These are phyloP conservation scores for Calonectria multiphialidica DNA, from an alignment of 2,329 filamentous ascomycete genomes.

Conservation along the genomic window DNA sequence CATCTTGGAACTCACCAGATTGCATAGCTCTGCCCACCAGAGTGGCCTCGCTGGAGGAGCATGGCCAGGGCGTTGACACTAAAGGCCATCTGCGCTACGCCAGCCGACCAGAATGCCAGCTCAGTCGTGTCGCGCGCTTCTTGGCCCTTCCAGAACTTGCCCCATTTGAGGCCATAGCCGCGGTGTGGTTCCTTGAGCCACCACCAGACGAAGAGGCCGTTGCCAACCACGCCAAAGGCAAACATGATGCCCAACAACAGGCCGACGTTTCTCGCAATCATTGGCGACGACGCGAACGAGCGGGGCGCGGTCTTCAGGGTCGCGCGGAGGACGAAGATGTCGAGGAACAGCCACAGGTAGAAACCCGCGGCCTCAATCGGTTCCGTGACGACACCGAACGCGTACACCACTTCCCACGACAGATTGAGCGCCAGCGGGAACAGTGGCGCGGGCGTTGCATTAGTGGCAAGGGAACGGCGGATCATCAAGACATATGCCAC, in stretches of 20 bases:
- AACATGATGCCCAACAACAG: constrained; percentile 51
- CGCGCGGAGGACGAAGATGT: constrained; percentile 60
- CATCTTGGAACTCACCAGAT: constrained; percentile 59
- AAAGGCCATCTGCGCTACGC: constrained; percentile 55
- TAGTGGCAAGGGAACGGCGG: constrained; percentile 57
- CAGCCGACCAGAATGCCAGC: constrained; percentile 62
- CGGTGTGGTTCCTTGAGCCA: constrained; percentile 58
- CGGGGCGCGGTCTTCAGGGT: constrained; percentile 57
- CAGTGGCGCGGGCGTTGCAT: constrained; percentile 63
- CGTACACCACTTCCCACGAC: constrained; percentile 64
- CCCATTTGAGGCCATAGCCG: constrained; percentile 57
- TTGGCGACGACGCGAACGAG: constrained; percentile 57
- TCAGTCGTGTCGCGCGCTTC: constrained; percentile 62
- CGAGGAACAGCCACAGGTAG: constrained; percentile 61
- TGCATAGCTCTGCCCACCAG: constrained; percentile 60
- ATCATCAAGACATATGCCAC: constrained; percentile 61
- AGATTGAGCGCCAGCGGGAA: constrained; percentile 62
- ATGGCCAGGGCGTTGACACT: constrained; percentile 57
- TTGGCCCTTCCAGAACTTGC: constrained; percentile 56
- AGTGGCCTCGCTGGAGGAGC: constrained; percentile 59
- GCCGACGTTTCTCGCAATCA: constrained; percentile 56
- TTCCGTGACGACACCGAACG: constrained; percentile 58
- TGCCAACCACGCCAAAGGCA: constrained; percentile 51
- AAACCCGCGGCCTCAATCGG: constrained; percentile 59
- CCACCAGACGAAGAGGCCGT: constrained; percentile 60